Percentiles rank a stretch among this genome's conserved stretches.
Evolutionary conservation across 148 eudicot genomes (phyloP).

Genomic region (Salicornia ramosissima): DNA sequence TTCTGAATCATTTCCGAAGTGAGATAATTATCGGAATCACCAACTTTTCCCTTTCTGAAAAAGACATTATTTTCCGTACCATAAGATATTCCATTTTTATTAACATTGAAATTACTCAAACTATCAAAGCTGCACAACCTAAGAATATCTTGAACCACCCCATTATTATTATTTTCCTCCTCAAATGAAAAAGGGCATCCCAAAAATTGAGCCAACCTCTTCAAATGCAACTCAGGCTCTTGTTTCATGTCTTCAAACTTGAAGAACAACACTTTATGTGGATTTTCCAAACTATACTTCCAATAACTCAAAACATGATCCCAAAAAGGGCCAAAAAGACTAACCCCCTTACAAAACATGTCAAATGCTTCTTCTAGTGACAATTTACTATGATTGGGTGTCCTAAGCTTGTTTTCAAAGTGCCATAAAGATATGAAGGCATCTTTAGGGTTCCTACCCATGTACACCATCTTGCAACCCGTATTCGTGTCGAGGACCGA

Average conservation of each 20-base stretch:
- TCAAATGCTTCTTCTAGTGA: conserved; percentile 34
- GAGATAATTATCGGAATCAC: conserved; percentile 46
- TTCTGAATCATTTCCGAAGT: conserved; percentile 28
- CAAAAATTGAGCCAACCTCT: conserved; percentile 36
- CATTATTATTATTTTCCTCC: conserved; percentile 37
- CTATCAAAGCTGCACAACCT: conserved; percentile 39
- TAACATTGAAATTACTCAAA: conserved; percentile 42
- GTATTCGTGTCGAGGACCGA: conserved; percentile 27
- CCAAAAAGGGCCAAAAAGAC: conserved; percentile 38
- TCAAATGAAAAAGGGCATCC: conserved; percentile 36
- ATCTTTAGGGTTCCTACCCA: conserved; percentile 48
- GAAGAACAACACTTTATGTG: conserved; percentile 29
- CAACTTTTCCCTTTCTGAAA: conserved; percentile 40
- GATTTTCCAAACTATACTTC: conserved; percentile 32
- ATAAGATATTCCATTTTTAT: conserved; percentile 32
- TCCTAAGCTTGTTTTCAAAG: conserved; percentile 31
- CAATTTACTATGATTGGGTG: background rate
- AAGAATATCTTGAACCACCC: conserved; percentile 28
- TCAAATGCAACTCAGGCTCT: conserved; percentile 28
- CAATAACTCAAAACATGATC: conserved; percentile 39
- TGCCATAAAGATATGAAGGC: conserved; percentile 48
- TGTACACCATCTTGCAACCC: conserved; percentile 36
- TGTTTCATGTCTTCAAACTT: conserved; percentile 43
- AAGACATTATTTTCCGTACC: conserved; percentile 31
- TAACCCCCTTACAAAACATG: conserved; percentile 27